These are phyloP conservation scores for Ilex aquifolium DNA, from an alignment of 257 asterid species.

Conservation along the genomic window DNA sequence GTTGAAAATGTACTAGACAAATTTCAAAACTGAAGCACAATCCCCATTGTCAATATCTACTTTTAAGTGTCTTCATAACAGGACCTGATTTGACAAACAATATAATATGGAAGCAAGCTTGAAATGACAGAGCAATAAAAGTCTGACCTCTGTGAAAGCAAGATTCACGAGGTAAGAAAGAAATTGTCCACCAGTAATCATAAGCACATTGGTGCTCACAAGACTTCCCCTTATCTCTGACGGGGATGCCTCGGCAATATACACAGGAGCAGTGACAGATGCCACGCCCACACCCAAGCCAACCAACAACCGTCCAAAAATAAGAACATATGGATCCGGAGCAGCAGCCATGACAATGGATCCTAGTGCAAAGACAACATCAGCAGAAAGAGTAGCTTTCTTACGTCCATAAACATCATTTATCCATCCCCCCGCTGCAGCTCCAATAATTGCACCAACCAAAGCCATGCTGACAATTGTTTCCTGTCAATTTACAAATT, in stretches of 20 bases:
- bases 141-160: constrained; percentile 88
- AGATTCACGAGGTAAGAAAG: constrained; percentile 95
- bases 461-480: constrained; percentile 98
- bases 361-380: constrained; percentile 75
- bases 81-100: background rate
- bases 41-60: no score
- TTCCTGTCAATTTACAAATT: constrained; percentile 45
- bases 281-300: constrained; percentile 96
- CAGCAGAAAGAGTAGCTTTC: constrained; percentile 87
- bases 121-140: constrained; percentile 4
- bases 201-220: constrained; percentile 91
- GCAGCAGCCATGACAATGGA: constrained; percentile 81
- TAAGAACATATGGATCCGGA: constrained; percentile 75
- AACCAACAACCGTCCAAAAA: constrained; percentile 69
- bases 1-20: background rate
- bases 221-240: constrained; percentile 93
- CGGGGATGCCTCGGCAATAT: constrained; percentile 92
- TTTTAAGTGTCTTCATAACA: background rate
- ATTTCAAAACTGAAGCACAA: no score
- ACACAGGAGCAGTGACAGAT: constrained; percentile 94
- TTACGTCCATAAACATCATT: constrained; percentile 85
- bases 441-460: constrained; percentile 92
- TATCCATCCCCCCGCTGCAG: constrained; percentile 86
- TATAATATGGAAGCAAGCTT: background rate
- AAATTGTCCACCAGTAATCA: constrained; percentile 97